phyloP scores from a whole-genome alignment of 495 filamentous ascomycete species.

The Xylaria telfairii region DNA sequence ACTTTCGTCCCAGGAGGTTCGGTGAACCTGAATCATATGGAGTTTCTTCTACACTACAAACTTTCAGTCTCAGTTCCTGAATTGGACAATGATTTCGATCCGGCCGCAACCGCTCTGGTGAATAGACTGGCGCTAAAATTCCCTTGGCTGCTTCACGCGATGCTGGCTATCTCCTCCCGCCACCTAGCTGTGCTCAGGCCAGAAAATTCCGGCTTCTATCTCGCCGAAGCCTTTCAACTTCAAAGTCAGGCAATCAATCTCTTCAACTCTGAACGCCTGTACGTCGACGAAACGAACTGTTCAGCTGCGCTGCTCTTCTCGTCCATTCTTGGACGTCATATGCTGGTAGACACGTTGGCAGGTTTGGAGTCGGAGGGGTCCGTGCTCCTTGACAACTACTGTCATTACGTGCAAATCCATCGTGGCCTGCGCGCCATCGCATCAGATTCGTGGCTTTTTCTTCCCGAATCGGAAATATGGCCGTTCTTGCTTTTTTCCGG shows the following conservation, averaged over 20 bases:
- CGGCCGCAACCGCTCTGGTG: slow-evolving; percentile 22
- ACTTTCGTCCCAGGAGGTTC: slow-evolving; percentile 9
- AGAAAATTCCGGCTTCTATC: slow-evolving; percentile 30
- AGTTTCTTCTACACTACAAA: slow-evolving; percentile 42
- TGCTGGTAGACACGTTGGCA: slow-evolving; percentile 43
- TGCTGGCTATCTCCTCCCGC: slow-evolving; percentile 46
- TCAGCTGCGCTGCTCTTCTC: slow-evolving; percentile 44
- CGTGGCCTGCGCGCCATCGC: slow-evolving; percentile 43
- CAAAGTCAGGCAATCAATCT: slow-evolving; percentile 46
- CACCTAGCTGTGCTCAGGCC: slow-evolving; percentile 39
- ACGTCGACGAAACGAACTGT: slow-evolving; percentile 44
- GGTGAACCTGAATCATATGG: slow-evolving; percentile 47
- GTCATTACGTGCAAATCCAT: slow-evolving; percentile 37
- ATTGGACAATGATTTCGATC: slow-evolving; percentile 22
- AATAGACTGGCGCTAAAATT: slow-evolving; percentile 35
- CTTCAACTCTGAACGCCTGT: slow-evolving; percentile 41
- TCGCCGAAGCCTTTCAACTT: slow-evolving; percentile 38
- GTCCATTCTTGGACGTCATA: slow-evolving; percentile 41
- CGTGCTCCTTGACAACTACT: slow-evolving; percentile 39
- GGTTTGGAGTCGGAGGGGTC: slow-evolving; percentile 30
- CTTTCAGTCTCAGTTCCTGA: slow-evolving; percentile 37
- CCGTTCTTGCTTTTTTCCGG: slow-evolving; percentile 28
- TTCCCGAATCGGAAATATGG: slow-evolving; percentile 40
- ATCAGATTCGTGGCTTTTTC: slow-evolving; percentile 39
- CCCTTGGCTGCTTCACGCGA: slow-evolving; percentile 44